A percentile compares a stretch with the other conserved stretches of the same genome.
phyloP scores from a whole-genome alignment of 805 yeast genomes.

The Yarrowia alimentaria region DNA sequence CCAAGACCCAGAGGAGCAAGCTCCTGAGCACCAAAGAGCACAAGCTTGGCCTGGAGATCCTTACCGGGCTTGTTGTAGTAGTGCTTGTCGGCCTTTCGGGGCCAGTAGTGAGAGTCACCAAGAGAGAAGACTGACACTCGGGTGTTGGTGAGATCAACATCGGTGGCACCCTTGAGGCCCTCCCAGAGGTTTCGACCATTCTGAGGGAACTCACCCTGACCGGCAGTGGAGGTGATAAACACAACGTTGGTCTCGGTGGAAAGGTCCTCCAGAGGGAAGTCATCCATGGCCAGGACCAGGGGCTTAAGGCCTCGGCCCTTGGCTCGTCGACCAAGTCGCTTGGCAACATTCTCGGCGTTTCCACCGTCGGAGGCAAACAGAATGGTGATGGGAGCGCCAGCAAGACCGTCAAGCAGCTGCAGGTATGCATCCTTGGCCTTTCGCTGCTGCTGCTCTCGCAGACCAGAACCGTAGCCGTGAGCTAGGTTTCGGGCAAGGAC shows the following conservation, averaged over 20 bases:
- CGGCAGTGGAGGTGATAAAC: constrained; percentile 71
- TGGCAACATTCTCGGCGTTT: constrained; percentile 77
- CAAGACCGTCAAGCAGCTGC: constrained; percentile 75
- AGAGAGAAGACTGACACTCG: constrained; percentile 67
- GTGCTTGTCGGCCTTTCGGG: constrained; percentile 90
- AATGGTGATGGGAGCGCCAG: constrained; percentile 88
- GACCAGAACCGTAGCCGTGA: constrained; percentile 58
- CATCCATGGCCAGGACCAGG: constrained; percentile 66
- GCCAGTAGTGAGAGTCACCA: constrained; percentile 91
- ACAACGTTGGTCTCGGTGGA: constrained; percentile 67
- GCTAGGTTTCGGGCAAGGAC: constrained; percentile 70
- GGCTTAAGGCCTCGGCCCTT: constrained; percentile 74
- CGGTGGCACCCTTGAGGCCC: constrained; percentile 55
- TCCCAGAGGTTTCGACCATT: constrained; percentile 81
- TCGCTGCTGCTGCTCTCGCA: constrained; percentile 56
- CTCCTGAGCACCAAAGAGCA: constrained; percentile 68
- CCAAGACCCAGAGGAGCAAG: constrained; percentile 81
- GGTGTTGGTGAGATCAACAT: constrained; percentile 59
- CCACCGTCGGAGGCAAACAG: constrained; percentile 93
- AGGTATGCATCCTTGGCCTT: constrained; percentile 76
- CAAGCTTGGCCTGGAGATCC: constrained; percentile 66
- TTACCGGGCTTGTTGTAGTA: constrained; percentile 89
- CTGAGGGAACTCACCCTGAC: constrained; percentile 85
- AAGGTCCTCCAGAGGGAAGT: constrained; percentile 67
- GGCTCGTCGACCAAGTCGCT: constrained; percentile 74